Conservation (phyloP, 2,329 filamentous ascomycete genomes). For the Neurospora sp. region DNA sequence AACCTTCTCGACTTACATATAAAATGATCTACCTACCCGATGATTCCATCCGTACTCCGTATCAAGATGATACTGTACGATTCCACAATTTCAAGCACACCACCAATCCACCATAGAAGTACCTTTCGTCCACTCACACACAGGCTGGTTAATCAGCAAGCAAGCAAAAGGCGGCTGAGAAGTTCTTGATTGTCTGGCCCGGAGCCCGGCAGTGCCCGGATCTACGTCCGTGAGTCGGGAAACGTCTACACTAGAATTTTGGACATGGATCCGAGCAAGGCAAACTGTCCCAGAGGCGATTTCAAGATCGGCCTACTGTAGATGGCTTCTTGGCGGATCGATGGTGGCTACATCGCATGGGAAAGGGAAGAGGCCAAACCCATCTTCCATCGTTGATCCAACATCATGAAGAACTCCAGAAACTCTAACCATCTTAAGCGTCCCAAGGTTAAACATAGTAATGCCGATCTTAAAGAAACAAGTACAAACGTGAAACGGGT, state of each 20-base stretch:
- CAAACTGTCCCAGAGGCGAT: background rate
- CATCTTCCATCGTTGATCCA: background rate
- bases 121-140: background rate
- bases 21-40: background rate
- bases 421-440: background rate
- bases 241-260: background rate
- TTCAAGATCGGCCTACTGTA: background rate
- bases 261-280: background rate
- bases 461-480: background rate
- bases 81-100: background rate
- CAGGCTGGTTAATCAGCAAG: background rate
- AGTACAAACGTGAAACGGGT: background rate
- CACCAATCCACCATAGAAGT: background rate
- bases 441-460: background rate
- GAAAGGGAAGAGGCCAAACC: background rate
- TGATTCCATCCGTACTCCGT: background rate
- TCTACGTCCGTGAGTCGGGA: background rate
- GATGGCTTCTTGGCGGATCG: too few relatives aligned
- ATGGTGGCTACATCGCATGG: background rate
- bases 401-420: background rate
- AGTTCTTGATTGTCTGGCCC: background rate
- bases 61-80: background rate
- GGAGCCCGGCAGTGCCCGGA: background rate
- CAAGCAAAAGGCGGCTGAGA: background rate
- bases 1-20: background rate